Percentiles rank a stretch among this genome's conserved stretches.
Conservation (phyloP, 768 basidiomycete genomes). For the Mrakia blollopis region DNA sequence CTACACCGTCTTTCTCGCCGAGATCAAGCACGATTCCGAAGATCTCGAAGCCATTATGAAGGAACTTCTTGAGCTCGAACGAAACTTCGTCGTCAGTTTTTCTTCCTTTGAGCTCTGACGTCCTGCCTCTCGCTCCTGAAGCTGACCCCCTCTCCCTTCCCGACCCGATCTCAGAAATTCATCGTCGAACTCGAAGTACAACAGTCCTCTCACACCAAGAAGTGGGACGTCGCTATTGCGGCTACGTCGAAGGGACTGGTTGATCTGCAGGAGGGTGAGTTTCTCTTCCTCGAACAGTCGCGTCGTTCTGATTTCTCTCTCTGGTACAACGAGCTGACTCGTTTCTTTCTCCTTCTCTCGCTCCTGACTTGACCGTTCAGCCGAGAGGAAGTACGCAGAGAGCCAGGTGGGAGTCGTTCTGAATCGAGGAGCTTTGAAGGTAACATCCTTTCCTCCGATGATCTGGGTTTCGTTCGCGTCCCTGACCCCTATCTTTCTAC, state of each 20-base stretch:
- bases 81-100: background rate
- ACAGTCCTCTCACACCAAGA: background rate
- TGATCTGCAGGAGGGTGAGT: background rate
- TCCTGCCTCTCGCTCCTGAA: too few relatives aligned
- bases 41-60: background rate
- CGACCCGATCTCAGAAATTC: background rate
- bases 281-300: background rate
- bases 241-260: background rate
- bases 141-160: background rate
- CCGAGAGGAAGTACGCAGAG: conserved; percentile 2
- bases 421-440: background rate
- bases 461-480: background rate
- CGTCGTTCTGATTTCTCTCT: background rate
- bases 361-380: background rate
- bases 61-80: conserved; percentile 1
- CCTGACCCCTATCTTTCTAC: background rate
- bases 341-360: background rate
- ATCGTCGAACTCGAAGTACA: background rate
- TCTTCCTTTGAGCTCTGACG: background rate
- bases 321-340: background rate
- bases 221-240: background rate
- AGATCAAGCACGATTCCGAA: background rate
- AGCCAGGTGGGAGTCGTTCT: background rate
- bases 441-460: background rate
- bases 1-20: background rate